Evolutionary conservation across 495 filamentous ascomycete genomes (phyloP).

Genomic region (Cercophora scortea): DNA sequence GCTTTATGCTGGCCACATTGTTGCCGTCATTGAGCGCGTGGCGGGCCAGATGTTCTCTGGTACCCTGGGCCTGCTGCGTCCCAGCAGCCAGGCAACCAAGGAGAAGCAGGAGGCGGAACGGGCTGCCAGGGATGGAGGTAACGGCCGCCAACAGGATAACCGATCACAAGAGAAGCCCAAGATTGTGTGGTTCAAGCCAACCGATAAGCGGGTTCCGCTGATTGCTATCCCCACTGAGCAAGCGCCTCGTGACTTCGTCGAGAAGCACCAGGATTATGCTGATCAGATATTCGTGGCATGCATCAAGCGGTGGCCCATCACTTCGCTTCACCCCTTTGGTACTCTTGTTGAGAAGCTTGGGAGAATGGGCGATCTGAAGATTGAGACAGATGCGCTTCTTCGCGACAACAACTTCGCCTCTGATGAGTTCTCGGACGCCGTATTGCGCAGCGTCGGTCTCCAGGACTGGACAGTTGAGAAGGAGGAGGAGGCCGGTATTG

Average conservation of each 20-base stretch:
- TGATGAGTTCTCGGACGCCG: constrained; percentile 95
- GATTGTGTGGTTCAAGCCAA: constrained; percentile 99
- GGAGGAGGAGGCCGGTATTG: constrained; percentile 69
- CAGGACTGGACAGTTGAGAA: constrained; percentile 82
- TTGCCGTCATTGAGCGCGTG: constrained; percentile 93
- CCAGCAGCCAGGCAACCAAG: constrained; percentile 98
- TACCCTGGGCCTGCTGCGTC: constrained; percentile 83
- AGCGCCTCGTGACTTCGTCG: constrained; percentile 93
- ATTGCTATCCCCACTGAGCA: constrained; percentile 98
- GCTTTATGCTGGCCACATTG: constrained; percentile 91
- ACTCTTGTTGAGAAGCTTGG: constrained; percentile 95
- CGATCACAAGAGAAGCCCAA: constrained; percentile 95
- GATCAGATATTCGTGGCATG: constrained; percentile 97
- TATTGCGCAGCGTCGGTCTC: constrained; percentile 82
- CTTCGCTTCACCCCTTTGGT: constrained; percentile 96
- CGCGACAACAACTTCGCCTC: constrained; percentile 98
- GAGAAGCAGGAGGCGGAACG: constrained; percentile 99
- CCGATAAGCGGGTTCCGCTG: constrained; percentile 93
- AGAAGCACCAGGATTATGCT: constrained; percentile 95
- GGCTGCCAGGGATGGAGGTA: constrained; percentile 75
- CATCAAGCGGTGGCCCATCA: constrained; percentile 99
- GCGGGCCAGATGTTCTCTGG: constrained; percentile 99
- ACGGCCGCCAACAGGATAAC: constrained; percentile 62
- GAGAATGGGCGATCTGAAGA: constrained; percentile 92
- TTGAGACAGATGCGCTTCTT: constrained; percentile 94